phyloP scores from a whole-genome alignment of 2,329 filamentous ascomycete species.

The Botrytis porri region DNA sequence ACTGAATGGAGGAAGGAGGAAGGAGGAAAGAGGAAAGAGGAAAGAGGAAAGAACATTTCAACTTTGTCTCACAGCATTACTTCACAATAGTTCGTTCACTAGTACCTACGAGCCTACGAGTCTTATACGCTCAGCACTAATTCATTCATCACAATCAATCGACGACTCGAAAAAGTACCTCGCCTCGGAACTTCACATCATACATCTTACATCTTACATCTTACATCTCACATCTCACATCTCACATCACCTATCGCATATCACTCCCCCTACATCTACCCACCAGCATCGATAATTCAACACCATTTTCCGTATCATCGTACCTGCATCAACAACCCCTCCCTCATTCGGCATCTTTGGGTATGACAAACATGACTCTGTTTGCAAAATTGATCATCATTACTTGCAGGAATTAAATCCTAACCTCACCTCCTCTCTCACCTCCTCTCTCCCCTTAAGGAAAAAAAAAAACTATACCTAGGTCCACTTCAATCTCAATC shows the following conservation, averaged over 20 bases:
- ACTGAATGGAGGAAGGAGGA: neutral
- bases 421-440: neutral
- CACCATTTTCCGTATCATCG: neutral
- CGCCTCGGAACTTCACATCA: too few species aligned
- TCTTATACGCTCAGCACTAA: neutral
- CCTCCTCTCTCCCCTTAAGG: neutral
- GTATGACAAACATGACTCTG: neutral
- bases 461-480: neutral
- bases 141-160: neutral
- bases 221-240: too few species aligned
- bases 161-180: neutral
- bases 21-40: too few species aligned
- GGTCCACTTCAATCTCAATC: neutral
- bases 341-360: neutral
- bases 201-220: too few species aligned
- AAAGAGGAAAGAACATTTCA: neutral
- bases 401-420: neutral
- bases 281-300: neutral
- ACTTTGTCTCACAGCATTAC: too few species aligned
- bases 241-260: too few species aligned
- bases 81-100: too few species aligned
- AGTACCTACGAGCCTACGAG: too few species aligned
- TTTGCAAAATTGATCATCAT: constrained; percentile 1
- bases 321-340: constrained; percentile 13
- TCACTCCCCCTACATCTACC: neutral